Evolutionary conservation across 768 basidiomycete genomes (phyloP).

Genomic region (Mycena olivaceomarginata): DNA sequence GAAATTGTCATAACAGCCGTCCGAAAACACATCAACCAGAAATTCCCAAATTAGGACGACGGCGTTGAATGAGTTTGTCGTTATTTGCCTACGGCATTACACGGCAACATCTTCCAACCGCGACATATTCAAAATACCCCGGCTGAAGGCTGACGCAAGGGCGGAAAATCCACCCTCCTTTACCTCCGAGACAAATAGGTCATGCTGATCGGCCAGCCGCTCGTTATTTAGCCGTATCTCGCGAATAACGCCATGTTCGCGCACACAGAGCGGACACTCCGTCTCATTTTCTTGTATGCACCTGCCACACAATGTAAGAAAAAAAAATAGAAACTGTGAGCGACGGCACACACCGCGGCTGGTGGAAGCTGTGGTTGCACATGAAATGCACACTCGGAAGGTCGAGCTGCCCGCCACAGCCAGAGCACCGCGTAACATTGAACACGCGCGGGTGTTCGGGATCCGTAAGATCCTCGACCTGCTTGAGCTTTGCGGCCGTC

Average conservation of each 20-base stretch:
- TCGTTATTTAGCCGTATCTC: conserved; percentile 94
- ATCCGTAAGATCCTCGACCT: conserved; percentile 89
- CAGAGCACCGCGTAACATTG: conserved; percentile 95
- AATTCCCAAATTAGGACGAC: not conserved
- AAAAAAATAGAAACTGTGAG: not conserved
- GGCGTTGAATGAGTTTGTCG: not conserved
- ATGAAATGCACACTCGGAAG: conserved; percentile 97
- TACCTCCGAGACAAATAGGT: conserved; percentile 86
- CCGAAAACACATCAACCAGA: not conserved
- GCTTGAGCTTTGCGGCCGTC: conserved; percentile 85
- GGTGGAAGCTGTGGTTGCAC: conserved; percentile 98
- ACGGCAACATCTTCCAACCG: conserved; percentile 56
- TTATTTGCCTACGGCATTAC: not conserved
- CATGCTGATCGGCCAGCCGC: conserved; percentile 87
- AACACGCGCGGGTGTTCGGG: conserved; percentile 89
- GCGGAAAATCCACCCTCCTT: conserved; percentile 83
- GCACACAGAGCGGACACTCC: conserved; percentile 93
- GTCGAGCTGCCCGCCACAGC: conserved; percentile 93
- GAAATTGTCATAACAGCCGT: too few species aligned
- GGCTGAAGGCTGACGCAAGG: conserved; percentile 81
- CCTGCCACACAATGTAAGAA: conserved; percentile 61
- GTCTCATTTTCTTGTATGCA: conserved; percentile 93
- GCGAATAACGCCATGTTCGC: conserved; percentile 91
- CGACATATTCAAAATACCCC: conserved; percentile 74
- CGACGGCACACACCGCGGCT: conserved; percentile 73